phyloP scores from a whole-genome alignment of 2,329 filamentous ascomycete species.

The Fusarium nodosum region DNA sequence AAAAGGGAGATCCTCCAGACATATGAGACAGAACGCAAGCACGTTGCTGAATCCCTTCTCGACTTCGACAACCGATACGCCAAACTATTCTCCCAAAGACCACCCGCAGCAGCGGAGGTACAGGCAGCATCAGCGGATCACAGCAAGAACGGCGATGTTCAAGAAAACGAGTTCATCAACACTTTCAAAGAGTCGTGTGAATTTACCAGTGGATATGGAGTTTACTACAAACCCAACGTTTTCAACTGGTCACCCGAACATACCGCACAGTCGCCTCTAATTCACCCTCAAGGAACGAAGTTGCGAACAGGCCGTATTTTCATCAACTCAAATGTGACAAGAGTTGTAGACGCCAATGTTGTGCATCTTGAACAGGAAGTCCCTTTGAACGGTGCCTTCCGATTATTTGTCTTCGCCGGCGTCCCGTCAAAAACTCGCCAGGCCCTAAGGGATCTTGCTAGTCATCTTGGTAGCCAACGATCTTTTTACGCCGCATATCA shows the following conservation, averaged over 20 bases:
- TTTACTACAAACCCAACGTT: conserved; percentile 83
- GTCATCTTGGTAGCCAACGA: conserved; percentile 71
- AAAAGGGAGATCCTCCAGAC: conserved; percentile 81
- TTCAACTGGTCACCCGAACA: conserved; percentile 87
- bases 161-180: conserved; percentile 85
- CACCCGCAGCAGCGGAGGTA: conserved; percentile 80
- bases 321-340: conserved; percentile 83
- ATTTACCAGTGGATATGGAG: conserved; percentile 93
- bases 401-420: conserved; percentile 89
- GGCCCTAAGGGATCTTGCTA: conserved; percentile 78
- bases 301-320: conserved; percentile 82
- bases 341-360: conserved; percentile 89
- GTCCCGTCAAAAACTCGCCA: conserved; percentile 68
- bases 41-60: conserved; percentile 85
- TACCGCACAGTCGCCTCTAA: conserved; percentile 76
- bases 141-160: conserved; percentile 49
- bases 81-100: conserved; percentile 86
- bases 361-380: conserved; percentile 93
- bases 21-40: conserved; percentile 88
- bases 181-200: conserved; percentile 93
- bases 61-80: conserved; percentile 92
- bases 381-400: conserved; percentile 88
- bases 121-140: conserved; percentile 69
- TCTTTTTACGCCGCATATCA: conserved; percentile 81
- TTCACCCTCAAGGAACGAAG: conserved; percentile 74